These are phyloP conservation scores for Chamaecrista fasciculata DNA, from an alignment of 306 rosid species.

Conservation along the genomic window DNA sequence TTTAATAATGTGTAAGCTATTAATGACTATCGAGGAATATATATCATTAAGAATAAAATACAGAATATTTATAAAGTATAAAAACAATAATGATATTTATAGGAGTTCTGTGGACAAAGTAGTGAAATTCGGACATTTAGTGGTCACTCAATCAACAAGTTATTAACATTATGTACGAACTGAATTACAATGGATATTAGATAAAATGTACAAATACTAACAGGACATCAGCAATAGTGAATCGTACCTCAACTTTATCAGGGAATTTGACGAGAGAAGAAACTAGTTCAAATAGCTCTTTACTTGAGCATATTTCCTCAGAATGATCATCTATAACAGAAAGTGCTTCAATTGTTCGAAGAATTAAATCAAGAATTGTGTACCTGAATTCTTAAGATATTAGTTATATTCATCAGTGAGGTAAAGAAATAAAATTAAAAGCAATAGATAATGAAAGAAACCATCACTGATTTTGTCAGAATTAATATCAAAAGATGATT, in stretches of 20 bases:
- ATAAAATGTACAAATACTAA: conserved; percentile 10
- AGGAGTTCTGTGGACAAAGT: background rate
- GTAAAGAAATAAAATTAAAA: conserved; percentile 8
- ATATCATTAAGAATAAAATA: background rate
- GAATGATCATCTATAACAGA: conserved; percentile 75
- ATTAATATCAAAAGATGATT: conserved; percentile 25
- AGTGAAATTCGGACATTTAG: background rate
- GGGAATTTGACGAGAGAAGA: conserved; percentile 64
- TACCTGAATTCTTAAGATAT: conserved; percentile 55
- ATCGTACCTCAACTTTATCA: conserved; percentile 96
- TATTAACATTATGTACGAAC: conserved; percentile 12
- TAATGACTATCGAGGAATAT: background rate
- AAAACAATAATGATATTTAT: conserved; percentile 2
- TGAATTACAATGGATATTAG: background rate
- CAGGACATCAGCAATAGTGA: conserved; percentile 25
- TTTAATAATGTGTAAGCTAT: background rate
- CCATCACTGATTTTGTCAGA: conserved; percentile 1
- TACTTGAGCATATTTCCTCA: conserved; percentile 68
- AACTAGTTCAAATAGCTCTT: conserved; percentile 58
- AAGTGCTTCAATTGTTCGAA: conserved; percentile 72
- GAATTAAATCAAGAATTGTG: conserved; percentile 68
- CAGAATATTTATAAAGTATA: background rate
- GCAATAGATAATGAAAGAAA: background rate
- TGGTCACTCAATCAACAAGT: background rate
- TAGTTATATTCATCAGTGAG: conserved; percentile 14